phyloP scores from a whole-genome alignment of 2,329 filamentous ascomycete species.

The Nemania serpens region DNA sequence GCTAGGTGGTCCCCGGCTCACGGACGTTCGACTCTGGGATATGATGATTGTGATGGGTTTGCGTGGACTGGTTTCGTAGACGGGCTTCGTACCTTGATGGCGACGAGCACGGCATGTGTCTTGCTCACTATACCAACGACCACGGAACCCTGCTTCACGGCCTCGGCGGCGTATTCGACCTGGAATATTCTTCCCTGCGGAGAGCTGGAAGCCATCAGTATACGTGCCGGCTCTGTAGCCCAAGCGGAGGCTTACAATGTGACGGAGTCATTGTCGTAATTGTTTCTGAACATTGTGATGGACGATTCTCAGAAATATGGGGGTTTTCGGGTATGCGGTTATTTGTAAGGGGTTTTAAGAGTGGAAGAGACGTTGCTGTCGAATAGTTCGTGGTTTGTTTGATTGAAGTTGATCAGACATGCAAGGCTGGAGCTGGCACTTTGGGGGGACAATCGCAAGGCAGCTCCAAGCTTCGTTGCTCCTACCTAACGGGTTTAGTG shows the following conservation, averaged over 20 bases:
- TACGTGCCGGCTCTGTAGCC: conserved; percentile 25
- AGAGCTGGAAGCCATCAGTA: conserved; percentile 65
- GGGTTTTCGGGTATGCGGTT: neutral
- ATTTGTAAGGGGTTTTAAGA: neutral
- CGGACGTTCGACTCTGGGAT: neutral
- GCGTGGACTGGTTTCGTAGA: too few species aligned
- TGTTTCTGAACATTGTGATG: conserved; percentile 94
- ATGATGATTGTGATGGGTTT: neutral
- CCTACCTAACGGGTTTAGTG: conserved; percentile 36
- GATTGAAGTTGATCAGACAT: conserved; percentile 29
- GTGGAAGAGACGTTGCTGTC: conserved; percentile 12
- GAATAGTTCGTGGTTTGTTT: conserved; percentile 26
- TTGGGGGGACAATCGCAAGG: conserved; percentile 35
- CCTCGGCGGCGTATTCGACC: conserved; percentile 98
- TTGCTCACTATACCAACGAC: conserved; percentile 98
- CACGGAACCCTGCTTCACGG: conserved; percentile 98
- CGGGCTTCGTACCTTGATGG: conserved; percentile 77
- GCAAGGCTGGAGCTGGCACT: conserved; percentile 34
- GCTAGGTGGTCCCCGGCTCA: neutral
- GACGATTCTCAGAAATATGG: neutral
- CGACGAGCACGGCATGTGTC: conserved; percentile 93
- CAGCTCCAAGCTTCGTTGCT: conserved; percentile 43
- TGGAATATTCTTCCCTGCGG: conserved; percentile 99
- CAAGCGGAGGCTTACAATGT: conserved; percentile 76
- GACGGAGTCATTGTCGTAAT: conserved; percentile 99